phyloP scores from a whole-genome alignment of 1,139 yeast species.

The Candida neerlandica region DNA sequence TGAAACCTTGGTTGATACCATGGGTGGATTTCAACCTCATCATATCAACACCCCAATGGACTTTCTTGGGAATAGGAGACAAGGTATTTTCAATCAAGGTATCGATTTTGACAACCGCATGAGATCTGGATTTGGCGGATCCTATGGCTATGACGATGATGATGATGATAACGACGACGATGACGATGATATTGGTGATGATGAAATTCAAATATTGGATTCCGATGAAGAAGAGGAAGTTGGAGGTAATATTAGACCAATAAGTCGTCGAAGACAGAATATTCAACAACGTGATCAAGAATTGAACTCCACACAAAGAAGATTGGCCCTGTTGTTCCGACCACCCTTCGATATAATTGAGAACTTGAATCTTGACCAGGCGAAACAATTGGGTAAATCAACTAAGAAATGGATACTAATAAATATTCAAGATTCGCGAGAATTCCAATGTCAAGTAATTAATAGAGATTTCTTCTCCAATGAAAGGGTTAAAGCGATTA shows the following conservation, averaged over 20 bases:
- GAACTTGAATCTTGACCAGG: slow-evolving; percentile 66
- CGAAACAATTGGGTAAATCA: slow-evolving; percentile 65
- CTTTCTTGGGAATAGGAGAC: slow-evolving; percentile 44
- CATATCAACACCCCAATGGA: slow-evolving; percentile 29
- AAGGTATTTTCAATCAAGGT: slow-evolving; percentile 49
- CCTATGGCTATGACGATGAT: slow-evolving; percentile 23
- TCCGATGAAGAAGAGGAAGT: slow-evolving; percentile 4
- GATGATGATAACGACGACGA: slow-evolving; percentile 34
- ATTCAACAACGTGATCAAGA: slow-evolving; percentile 32
- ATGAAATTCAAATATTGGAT: slow-evolving; percentile 21
- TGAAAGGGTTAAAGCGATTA: slow-evolving; percentile 60
- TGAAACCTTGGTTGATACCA: slow-evolving; percentile 66
- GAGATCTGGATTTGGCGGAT: slow-evolving; percentile 29
- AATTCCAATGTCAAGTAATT: slow-evolving; percentile 84
- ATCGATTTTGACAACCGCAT: slow-evolving; percentile 28
- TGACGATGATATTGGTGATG: slow-evolving; percentile 30
- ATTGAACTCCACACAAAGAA: slow-evolving; percentile 62
- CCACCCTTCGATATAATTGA: slow-evolving; percentile 93
- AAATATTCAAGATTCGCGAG: slow-evolving; percentile 82
- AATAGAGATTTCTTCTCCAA: slow-evolving; percentile 95
- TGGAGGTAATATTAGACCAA: slow-evolving; percentile 13
- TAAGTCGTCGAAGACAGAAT: slow-evolving; percentile 33
- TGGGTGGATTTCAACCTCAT: slow-evolving; percentile 12
- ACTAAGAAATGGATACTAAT: slow-evolving; percentile 80
- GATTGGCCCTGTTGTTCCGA: slow-evolving; percentile 78